These are phyloP conservation scores for Curvularia lunata DNA, from an alignment of 2,329 filamentous ascomycete genomes.

Conservation along the genomic window DNA sequence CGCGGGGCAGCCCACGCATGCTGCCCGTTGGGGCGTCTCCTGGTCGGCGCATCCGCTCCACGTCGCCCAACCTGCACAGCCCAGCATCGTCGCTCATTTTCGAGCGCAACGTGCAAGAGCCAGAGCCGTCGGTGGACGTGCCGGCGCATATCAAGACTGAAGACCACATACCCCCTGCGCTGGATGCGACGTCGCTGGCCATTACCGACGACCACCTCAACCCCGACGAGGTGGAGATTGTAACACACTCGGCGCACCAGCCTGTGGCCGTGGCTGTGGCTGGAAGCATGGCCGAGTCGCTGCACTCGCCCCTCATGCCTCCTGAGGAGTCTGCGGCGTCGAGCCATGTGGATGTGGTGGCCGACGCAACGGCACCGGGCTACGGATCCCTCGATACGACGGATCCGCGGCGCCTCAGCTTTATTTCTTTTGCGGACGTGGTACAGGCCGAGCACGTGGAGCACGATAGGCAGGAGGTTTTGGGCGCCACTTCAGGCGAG, in stretches of 20 bases:
- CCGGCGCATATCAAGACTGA: slow-evolving; percentile 93
- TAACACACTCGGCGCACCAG: slow-evolving; percentile 84
- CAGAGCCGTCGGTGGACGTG: slow-evolving; percentile 80
- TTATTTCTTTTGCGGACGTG: slow-evolving; percentile 96
- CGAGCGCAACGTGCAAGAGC: slow-evolving; percentile 90
- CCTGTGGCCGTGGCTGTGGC: slow-evolving; percentile 72
- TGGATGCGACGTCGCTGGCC: slow-evolving; percentile 88
- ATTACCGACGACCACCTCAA: slow-evolving; percentile 87
- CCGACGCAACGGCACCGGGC: slow-evolving; percentile 62
- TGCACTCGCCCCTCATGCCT: slow-evolving; percentile 43
- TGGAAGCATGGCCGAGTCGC: slow-evolving; percentile 42
- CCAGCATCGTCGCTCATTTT: slow-evolving; percentile 82
- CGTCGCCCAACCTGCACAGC: slow-evolving; percentile 78
- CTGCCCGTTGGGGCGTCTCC: slow-evolving; percentile 62
- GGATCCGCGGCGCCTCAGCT: slow-evolving; percentile 84
- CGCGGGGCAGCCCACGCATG: slow-evolving; percentile 47
- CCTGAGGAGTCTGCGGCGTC: slow-evolving; percentile 38
- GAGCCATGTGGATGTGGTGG: slow-evolving; percentile 30
- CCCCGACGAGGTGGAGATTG: slow-evolving; percentile 89
- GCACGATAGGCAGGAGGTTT: slow-evolving; percentile 57
- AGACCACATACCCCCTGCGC: slow-evolving; percentile 87
- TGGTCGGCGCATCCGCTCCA: slow-evolving; percentile 66
- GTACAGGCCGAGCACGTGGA: slow-evolving; percentile 82
- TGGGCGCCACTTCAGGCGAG: slow-evolving; percentile 53
- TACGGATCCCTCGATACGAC: slow-evolving; percentile 78